Evolutionary conservation across 805 yeast species (phyloP), one percentile per base, ranked within the genome.

Genomic region (Hanseniaspora meyeri): DNA sequence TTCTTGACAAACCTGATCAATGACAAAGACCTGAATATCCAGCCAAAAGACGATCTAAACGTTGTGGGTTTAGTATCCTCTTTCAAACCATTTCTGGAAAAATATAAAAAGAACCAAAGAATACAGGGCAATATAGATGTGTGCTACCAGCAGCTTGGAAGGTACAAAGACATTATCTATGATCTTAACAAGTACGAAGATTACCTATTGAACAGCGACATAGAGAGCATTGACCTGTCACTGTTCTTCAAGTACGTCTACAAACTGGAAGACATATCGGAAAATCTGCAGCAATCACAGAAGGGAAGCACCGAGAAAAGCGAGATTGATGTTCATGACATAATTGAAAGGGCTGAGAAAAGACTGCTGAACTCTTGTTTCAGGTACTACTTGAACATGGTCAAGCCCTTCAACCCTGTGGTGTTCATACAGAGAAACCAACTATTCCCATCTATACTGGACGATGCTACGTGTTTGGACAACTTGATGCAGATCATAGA

Each of bases 241-340:
- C 67, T 65, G 34, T 71, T 74, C 59, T 68, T 72, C 45, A 70
- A 71, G 37, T 69, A 73, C 0, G 72, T 75, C 40, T 72, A 72
- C 59, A 70, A 74, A 62, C 71, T 82, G 55, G 74, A 74, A 61
- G 71, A 67, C 56, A 67, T 82, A 59, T 62, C 80, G 55, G 71
- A 70, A 47, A 75, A 74, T 60, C 69, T 79, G 42, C 67, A 67
- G 62, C 65, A 69, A 57, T 59, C 69, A 6, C 49, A 54, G 6
- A 24, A 32, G 29, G 43, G 24, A 12, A 27, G 32, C 4, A 29
- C 49, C 9, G 49, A 31, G 6, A 45, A 45, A 32, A 46, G 56
- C 29, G 60, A 59, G 8, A 61, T 59, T n/a, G 51, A 53, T 46
- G 39, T 53, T 4, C 49, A 51, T n/a, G 55, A 51, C 16, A 51